Evolutionary conservation across 176 grass and related monocot species (phyloP).

Genomic region (Puccinellia tenuiflora): DNA sequence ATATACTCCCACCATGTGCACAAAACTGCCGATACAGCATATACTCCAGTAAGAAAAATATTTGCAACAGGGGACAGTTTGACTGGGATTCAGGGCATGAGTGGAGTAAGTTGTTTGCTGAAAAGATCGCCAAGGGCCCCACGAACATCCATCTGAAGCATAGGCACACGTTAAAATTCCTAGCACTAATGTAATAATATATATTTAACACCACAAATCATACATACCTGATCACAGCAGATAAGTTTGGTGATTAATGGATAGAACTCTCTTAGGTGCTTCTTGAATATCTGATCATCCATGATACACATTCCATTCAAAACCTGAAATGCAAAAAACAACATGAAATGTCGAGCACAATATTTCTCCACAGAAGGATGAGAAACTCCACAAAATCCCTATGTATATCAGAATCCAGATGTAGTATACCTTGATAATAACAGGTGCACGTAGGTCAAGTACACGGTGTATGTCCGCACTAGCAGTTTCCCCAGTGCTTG

Average conservation of each 20-base stretch:
- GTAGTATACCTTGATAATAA: slow-evolving; percentile 93
- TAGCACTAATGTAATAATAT: background rate
- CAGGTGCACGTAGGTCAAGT: slow-evolving; percentile 79
- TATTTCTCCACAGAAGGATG: slow-evolving; percentile 10
- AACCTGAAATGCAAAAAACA: slow-evolving; percentile 56
- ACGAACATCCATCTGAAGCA: slow-evolving; percentile 88
- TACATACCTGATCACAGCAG: slow-evolving; percentile 91
- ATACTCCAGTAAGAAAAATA: slow-evolving; percentile 32
- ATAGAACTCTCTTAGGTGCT: slow-evolving; percentile 90
- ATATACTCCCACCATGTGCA: slow-evolving; percentile 35
- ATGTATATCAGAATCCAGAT: slow-evolving; percentile 23
- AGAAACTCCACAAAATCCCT: background rate
- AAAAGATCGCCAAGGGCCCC: slow-evolving; percentile 91
- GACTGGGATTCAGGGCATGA: slow-evolving; percentile 52
- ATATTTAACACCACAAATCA: background rate
- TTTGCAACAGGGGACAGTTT: slow-evolving; percentile 28
- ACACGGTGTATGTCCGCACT: slow-evolving; percentile 81
- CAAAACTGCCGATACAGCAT: slow-evolving; percentile 27
- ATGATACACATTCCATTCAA: slow-evolving; percentile 92
- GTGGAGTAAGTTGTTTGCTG: slow-evolving; percentile 73
- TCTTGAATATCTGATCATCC: slow-evolving; percentile 90
- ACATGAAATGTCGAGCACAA: background rate
- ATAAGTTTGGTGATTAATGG: slow-evolving; percentile 99
- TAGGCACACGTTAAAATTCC: slow-evolving; percentile 10
- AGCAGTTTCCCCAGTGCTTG: slow-evolving; percentile 55